phyloP scores from a whole-genome alignment of 139 green algal genomes.

The Parachlorella kessleri region DNA sequence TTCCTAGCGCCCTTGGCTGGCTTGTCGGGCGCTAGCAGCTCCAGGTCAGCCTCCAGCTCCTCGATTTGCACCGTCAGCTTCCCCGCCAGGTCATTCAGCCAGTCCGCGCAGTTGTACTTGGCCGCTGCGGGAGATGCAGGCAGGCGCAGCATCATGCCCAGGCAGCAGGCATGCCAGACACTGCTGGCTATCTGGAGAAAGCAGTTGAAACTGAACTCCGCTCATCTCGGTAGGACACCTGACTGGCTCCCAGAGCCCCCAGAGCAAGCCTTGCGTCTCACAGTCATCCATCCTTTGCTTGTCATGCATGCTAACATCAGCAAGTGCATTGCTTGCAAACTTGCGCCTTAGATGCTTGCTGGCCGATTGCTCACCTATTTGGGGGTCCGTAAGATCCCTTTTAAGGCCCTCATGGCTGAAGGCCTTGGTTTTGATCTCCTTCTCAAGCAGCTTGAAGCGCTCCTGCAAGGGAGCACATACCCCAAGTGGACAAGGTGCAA shows the following conservation, averaged over 20 bases:
- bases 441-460: conserved; percentile 40
- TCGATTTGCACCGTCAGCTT: conserved; percentile 31
- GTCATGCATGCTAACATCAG: too few relatives aligned
- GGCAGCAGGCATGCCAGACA: too few relatives aligned
- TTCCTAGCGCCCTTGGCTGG: conserved; percentile 1
- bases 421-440: conserved; percentile 42
- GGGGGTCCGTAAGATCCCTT: conserved; percentile 19
- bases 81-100: conserved; percentile 15
- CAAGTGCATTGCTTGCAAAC: too few relatives aligned
- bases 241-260: too few relatives aligned
- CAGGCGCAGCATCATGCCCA: neutral
- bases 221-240: too few relatives aligned
- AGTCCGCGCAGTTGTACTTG: conserved; percentile 23
- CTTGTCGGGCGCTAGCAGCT: neutral
- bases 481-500: too few relatives aligned
- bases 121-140: neutral
- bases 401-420: conserved; percentile 34
- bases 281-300: too few relatives aligned
- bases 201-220: too few relatives aligned
- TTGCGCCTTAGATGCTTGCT: too few relatives aligned
- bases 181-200: too few relatives aligned
- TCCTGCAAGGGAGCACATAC: too few relatives aligned
- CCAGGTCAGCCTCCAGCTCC: conserved; percentile 38
- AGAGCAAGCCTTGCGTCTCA: too few relatives aligned
- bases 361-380: conserved; percentile 19